Evolutionary conservation across 495 filamentous ascomycete species (phyloP), one percentile per base, ranked within the genome.

Genomic region (Jackrogersella minutella): DNA sequence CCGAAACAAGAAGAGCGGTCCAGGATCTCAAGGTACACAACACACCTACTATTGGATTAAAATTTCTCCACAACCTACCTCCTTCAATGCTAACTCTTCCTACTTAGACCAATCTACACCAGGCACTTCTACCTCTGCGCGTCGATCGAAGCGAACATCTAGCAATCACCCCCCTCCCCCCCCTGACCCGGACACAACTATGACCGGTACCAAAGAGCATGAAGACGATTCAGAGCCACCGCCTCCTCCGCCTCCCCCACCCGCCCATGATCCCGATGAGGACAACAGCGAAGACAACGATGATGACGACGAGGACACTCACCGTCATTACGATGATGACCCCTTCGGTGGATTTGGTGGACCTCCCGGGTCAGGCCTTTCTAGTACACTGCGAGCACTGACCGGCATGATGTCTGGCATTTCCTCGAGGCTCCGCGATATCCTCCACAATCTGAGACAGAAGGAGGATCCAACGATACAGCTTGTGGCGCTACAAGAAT

Each of bases 381-480:
- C 91, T 16, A 91, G 80, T 69, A 96, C 93, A 6, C 84, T 99
- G 5, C 85, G 95, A 65, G 91, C 91, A 4, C 78, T 99, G 64
- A 95, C 85, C 60, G 93, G 95, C 63, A 95, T 97, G 85, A 92
- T 97, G 80, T 88, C 92, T 1, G 90, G 92, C 31, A 86, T 92
- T 58, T 90, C 91, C 21, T 83, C 88, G 4, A 87, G 92, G 41
- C 79, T 99, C 40, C 87, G 95, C 24, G 90, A 93, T 61, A 91
- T 97, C 50, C 85, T 98, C 62, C 84, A 81, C 70, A 93, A 94
- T 68, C 82, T 99, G 55, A 88, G 87, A 71, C 87, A 90, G 67
- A 96, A 96, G 76, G 92, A 93, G 37, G 92, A 97, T 66, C 88
- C 90, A 1, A 93, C 93, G 1, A 79, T 93, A 11, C 96, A 98